Percentiles rank a stretch among this genome's conserved stretches.
phyloP scores from a whole-genome alignment of 495 filamentous ascomycete species.

The Cairneyella variabilis region DNA sequence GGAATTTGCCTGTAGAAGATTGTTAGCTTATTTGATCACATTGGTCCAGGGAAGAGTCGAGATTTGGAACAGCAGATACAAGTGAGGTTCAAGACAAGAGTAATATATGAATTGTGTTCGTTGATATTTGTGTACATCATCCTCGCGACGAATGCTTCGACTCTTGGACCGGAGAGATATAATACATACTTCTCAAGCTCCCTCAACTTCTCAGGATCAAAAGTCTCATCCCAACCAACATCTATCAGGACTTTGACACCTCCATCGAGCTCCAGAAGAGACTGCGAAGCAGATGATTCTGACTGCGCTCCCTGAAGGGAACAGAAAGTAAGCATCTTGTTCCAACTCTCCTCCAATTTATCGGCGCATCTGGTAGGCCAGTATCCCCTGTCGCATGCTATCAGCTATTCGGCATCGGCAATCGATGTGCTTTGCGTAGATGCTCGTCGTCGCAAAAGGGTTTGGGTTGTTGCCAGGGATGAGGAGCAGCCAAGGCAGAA shows the following conservation, averaged over 20 bases:
- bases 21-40: neutral
- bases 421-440: neutral
- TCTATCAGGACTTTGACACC: slow-evolving; percentile 93
- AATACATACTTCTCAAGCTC: slow-evolving; percentile 79
- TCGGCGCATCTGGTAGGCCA: slow-evolving; percentile 9
- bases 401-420: neutral
- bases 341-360: neutral
- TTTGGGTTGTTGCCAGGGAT: neutral
- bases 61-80: neutral
- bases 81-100: neutral
- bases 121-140: slow-evolving; percentile 26
- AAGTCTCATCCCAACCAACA: slow-evolving; percentile 92
- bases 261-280: slow-evolving; percentile 91
- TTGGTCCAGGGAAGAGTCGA: slow-evolving; percentile 5
- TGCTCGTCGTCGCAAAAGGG: slow-evolving; percentile 3
- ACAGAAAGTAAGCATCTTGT: slow-evolving; percentile 89
- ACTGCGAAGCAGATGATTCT: slow-evolving; percentile 82
- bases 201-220: slow-evolving; percentile 73
- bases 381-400: slow-evolving; percentile 7
- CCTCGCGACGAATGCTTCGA: neutral
- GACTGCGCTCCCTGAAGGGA: slow-evolving; percentile 89
- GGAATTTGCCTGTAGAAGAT: slow-evolving; percentile 65
- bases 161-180: slow-evolving; percentile 1
- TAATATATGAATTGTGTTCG: slow-evolving; percentile 16
- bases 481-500: neutral